phyloP scores from a whole-genome alignment of 1,139 yeast species.

The Sugiyamaella xylanicola region DNA sequence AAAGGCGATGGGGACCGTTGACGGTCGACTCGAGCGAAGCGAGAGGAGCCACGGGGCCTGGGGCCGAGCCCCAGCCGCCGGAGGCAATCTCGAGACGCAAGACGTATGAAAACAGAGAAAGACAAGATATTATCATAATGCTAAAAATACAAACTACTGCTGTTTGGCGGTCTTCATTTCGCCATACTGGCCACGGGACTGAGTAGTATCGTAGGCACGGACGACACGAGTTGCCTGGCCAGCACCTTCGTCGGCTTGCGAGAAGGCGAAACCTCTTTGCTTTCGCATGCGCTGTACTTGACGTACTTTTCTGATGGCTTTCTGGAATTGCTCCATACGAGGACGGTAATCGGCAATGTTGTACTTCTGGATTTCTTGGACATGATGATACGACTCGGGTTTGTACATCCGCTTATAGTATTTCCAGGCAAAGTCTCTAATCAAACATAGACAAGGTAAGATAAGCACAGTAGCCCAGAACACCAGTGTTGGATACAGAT shows the following conservation, averaged over 20 bases:
- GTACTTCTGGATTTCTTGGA: constrained; percentile 95
- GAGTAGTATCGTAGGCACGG: constrained; percentile 92
- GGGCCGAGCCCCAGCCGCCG: background rate
- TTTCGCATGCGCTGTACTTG: constrained; percentile 98
- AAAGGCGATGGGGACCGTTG: no score
- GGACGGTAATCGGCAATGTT: constrained; percentile 94
- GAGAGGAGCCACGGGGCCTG: background rate
- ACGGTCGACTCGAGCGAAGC: no score
- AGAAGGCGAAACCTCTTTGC: constrained; percentile 97
- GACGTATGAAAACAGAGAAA: background rate
- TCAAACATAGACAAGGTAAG: constrained; percentile 72
- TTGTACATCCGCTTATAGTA: constrained; percentile 87
- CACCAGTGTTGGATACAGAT: constrained; percentile 72
- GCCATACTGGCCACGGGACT: constrained; percentile 56
- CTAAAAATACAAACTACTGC: constrained; percentile 5
- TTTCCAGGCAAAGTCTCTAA: constrained; percentile 93
- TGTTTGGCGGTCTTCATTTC: constrained; percentile 43
- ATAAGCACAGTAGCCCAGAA: constrained; percentile 87
- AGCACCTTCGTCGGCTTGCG: constrained; percentile 86
- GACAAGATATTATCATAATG: constrained; percentile 1
- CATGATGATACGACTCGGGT: constrained; percentile 92
- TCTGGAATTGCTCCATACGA: constrained; percentile 93
- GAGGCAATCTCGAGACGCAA: no score
- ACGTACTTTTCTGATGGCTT: constrained; percentile 94
- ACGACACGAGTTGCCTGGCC: constrained; percentile 83